Evolutionary conservation across 352 stramenopile species (phyloP).

Genomic region (Phytophthora fragariaefolia): DNA sequence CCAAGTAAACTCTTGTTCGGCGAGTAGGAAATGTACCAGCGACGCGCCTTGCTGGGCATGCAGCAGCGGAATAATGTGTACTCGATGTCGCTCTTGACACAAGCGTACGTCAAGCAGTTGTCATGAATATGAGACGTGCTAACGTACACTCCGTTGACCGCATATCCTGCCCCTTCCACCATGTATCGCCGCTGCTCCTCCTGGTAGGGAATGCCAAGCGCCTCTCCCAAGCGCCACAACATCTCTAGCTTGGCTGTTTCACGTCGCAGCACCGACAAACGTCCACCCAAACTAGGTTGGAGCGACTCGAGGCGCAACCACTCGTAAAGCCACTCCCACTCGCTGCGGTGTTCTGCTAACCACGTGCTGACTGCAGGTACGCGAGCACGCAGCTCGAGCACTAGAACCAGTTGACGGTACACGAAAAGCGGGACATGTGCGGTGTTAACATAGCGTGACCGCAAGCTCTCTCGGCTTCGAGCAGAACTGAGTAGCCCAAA

Average conservation of each 20-base stretch:
- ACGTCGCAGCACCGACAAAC: constrained; percentile 63
- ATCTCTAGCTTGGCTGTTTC: constrained; percentile 81
- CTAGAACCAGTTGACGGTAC: constrained; percentile 74
- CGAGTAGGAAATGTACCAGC: constrained; percentile 99
- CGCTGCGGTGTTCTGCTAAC: constrained; percentile 55
- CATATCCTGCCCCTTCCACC: constrained; percentile 90
- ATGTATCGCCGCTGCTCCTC: constrained; percentile 88
- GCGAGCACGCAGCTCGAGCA: constrained; percentile 77
- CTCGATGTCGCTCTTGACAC: constrained; percentile 67
- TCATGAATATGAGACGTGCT: constrained; percentile 83
- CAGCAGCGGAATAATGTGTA: constrained; percentile 98
- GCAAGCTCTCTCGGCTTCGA: constrained; percentile 68
- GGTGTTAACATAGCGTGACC: constrained; percentile 70
- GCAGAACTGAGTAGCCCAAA: constrained; percentile 77
- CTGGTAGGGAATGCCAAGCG: constrained; percentile 65
- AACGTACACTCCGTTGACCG: constrained; percentile 95
- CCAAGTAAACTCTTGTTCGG: constrained; percentile 86
- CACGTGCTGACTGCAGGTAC: constrained; percentile 62
- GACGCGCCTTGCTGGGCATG: constrained; percentile 97
- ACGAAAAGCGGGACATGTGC: constrained; percentile 80
- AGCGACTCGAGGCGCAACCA: constrained; percentile 89
- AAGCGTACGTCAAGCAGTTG: constrained; percentile 78
- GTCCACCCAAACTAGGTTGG: constrained; percentile 77
- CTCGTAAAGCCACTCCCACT: constrained; percentile 89
- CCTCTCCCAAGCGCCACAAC: constrained; percentile 68